Conservation (phyloP, 1,284 basidiomycete species). For the Coriolopsis trogii region DNA sequence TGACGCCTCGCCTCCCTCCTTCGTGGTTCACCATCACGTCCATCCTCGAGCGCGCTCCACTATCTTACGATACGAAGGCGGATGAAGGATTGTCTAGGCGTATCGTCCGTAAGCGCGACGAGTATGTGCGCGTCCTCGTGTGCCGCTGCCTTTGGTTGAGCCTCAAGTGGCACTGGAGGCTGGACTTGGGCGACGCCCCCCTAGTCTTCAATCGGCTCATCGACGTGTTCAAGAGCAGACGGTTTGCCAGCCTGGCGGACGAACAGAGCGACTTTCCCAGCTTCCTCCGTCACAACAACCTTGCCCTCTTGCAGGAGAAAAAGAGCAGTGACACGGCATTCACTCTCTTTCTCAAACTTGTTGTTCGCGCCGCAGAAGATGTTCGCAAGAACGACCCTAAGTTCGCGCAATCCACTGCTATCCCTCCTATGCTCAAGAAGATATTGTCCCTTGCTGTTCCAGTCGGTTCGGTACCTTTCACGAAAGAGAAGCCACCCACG, state of each 20-base stretch:
- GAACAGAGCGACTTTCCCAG: slow-evolving; percentile 79
- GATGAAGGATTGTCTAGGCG: slow-evolving; percentile 45
- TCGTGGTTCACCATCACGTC: slow-evolving; percentile 70
- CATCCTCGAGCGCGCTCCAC: slow-evolving; percentile 63
- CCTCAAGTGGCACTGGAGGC: slow-evolving; percentile 64
- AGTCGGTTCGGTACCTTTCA: slow-evolving; percentile 70
- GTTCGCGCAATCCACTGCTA: background rate
- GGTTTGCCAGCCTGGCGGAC: slow-evolving; percentile 76
- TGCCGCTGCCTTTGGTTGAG: slow-evolving; percentile 76
- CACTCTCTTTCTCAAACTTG: slow-evolving; percentile 79
- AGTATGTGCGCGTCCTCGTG: slow-evolving; percentile 76
- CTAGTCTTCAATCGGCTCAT: slow-evolving; percentile 68
- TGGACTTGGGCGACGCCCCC: slow-evolving; percentile 67
- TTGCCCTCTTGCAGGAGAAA: slow-evolving; percentile 55
- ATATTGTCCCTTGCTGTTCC: slow-evolving; percentile 83
- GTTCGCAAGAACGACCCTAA: slow-evolving; percentile 29
- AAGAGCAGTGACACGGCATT: slow-evolving; percentile 73
- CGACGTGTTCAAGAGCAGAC: slow-evolving; percentile 80
- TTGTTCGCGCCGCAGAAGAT: slow-evolving; percentile 58
- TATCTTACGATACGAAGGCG: slow-evolving; percentile 53
- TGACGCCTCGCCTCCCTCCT: slow-evolving; percentile 51
- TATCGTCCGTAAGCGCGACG: slow-evolving; percentile 65
- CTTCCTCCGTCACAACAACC: slow-evolving; percentile 72
- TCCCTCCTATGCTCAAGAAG: slow-evolving; percentile 61
- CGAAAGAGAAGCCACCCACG: slow-evolving; percentile 54